Evolutionary conservation across 2,329 filamentous ascomycete species (phyloP).

Genomic region (Pestalotiopsis sp.): DNA sequence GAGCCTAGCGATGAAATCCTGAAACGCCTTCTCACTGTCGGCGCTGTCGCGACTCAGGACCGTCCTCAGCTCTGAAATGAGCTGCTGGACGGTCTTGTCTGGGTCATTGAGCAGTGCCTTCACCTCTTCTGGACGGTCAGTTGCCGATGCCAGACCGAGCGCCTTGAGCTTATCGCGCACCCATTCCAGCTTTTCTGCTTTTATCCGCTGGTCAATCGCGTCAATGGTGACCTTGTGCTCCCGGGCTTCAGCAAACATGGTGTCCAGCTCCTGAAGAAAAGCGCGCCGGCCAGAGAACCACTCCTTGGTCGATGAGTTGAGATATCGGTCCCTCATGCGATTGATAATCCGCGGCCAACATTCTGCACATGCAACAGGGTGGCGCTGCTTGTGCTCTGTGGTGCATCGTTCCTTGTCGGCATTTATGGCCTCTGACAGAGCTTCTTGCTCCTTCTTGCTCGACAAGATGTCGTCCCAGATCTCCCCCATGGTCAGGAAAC

Average conservation of each 20-base stretch:
- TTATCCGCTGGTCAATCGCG: slow-evolving; percentile 52
- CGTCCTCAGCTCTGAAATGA: slow-evolving; percentile 28
- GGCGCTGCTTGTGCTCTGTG: slow-evolving; percentile 43
- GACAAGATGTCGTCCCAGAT: slow-evolving; percentile 35
- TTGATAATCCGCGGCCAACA: slow-evolving; percentile 53
- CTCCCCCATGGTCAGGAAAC: slow-evolving; percentile 29
- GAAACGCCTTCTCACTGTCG: slow-evolving; percentile 30
- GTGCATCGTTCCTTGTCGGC: slow-evolving; percentile 46
- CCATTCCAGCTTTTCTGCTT: slow-evolving; percentile 56
- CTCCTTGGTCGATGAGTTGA: slow-evolving; percentile 40
- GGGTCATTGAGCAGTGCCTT: slow-evolving; percentile 29
- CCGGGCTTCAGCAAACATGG: slow-evolving; percentile 51
- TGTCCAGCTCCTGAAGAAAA: slow-evolving; percentile 54
- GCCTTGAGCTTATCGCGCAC: slow-evolving; percentile 43
- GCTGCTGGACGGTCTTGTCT: slow-evolving; percentile 27
- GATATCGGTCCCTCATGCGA: slow-evolving; percentile 44
- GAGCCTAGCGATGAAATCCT: slow-evolving; percentile 34
- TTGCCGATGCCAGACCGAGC: slow-evolving; percentile 28
- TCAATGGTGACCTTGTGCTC: slow-evolving; percentile 44
- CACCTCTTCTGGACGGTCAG: slow-evolving; percentile 27
- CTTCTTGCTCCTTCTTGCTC: slow-evolving; percentile 31
- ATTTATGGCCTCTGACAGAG: slow-evolving; percentile 45
- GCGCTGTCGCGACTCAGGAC: slow-evolving; percentile 24
- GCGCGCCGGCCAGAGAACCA: slow-evolving; percentile 55
- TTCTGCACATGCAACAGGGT: slow-evolving; percentile 47